Percentiles rank a stretch among this genome's conserved stretches.
Evolutionary conservation across 305 asterid genomes (phyloP).

Genomic region (Salvia sclarea): DNA sequence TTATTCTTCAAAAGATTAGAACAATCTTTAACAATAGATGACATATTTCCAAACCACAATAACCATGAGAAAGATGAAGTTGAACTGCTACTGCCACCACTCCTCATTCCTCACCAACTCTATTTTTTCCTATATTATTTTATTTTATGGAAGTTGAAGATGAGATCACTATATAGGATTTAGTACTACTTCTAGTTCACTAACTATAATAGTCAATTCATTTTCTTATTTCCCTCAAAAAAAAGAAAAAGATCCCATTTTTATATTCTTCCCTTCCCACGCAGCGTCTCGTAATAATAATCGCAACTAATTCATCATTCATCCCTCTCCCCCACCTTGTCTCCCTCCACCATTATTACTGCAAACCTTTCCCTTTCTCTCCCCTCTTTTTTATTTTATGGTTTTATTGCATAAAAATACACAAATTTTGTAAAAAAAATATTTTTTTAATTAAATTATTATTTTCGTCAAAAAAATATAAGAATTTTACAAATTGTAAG

Average conservation of each 20-base stretch:
- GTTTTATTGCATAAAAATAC: too few species aligned
- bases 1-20: neutral
- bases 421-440: too few species aligned
- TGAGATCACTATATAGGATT: neutral
- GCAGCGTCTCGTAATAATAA: conserved; percentile 16
- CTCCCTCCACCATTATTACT: conserved; percentile 15
- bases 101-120: neutral
- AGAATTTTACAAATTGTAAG: too few species aligned
- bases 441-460: too few species aligned
- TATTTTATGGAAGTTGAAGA: neutral
- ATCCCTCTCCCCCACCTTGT: conserved; percentile 26
- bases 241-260: neutral
- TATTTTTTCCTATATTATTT: neutral
- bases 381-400: neutral
- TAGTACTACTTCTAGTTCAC: conserved; percentile 16
- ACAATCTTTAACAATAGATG: neutral
- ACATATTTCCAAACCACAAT: neutral
- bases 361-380: neutral
- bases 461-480: too few species aligned
- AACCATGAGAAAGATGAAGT: neutral
- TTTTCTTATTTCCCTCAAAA: neutral
- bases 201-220: conserved; percentile 10
- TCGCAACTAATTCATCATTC: conserved; percentile 24
- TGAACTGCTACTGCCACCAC: neutral
- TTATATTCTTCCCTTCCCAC: neutral